Base-by-base conservation (phyloP, 495 filamentous ascomycete species). In the Aspergillus bridgeri region DNA sequence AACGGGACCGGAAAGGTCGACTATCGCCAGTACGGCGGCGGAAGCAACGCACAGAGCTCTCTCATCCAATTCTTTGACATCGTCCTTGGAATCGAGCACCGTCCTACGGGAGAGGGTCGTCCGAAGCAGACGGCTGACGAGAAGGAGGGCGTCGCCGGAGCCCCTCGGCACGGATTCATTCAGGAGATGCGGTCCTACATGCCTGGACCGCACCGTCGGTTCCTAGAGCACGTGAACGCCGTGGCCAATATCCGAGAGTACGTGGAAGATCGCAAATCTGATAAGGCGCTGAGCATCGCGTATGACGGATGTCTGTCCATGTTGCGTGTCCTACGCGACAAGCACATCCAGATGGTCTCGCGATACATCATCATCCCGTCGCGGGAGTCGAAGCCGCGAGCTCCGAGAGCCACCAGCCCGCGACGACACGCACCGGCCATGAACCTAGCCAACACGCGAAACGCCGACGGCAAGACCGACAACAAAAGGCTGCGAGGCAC, bases 131-230 rank as follows among this genome's bases (percentile, higher is more conserved):
- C 65, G n/a, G 23, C 51, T 5, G 48, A 63, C 25, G 57, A 79
- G 42, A 69, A 76, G 15, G 79, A 83, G 43, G 81, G 81, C 4
- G 75, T 77, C 9, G 74, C 80, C 5, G 76, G 81, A 15, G 79
- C 81, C 7, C 81, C 87, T 15, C 82, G 84, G 22, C 85, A 97
- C 74, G 92, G 91, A 61, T 98, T 98, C 79, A 91, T 98, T 67
- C 84, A 88, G 63, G 94, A 97, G 55, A 98, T 98, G 94, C 89
- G 92, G 50, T 81, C 77, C 3, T 98, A 98, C 75, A 98, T 98
- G 94, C 94, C 94, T 5, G 91, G 91, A 2, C 83, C 89, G 0
- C 94, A 98, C 65, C 87, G 91, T 1, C 87, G 88, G 18, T 98
- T 98, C 74, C 78, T 98, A 0, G 80, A 89, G 53, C 86, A 93